These are phyloP conservation scores for Trichophyton verrucosum DNA, from an alignment of 2,329 filamentous ascomycete species.

Conservation along the genomic window DNA sequence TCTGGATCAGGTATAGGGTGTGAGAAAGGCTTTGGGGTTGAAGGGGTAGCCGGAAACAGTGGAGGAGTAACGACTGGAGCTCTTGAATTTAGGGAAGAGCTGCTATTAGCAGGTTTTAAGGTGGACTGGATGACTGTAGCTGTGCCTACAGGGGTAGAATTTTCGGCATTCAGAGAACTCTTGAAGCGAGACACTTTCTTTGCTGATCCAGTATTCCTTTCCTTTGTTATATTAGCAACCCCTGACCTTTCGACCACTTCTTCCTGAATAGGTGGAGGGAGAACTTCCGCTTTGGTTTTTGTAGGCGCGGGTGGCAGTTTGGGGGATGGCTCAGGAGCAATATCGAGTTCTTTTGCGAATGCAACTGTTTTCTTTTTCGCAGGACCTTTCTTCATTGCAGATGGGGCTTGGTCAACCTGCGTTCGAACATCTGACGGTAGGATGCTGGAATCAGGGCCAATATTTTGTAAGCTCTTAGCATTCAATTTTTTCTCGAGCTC, in stretches of 20 bases:
- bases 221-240: constrained; percentile 10
- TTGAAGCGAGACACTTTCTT: constrained; percentile 37
- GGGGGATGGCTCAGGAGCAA: constrained; percentile 41
- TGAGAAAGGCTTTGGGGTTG: constrained; percentile 28
- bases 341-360: constrained; percentile 64
- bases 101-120: constrained; percentile 15
- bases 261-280: constrained; percentile 27
- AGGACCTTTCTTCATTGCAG: constrained; percentile 18
- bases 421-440: constrained; percentile 24
- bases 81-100: constrained; percentile 9
- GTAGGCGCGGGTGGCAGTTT: constrained; percentile 16
- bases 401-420: constrained; percentile 18
- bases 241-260: constrained; percentile 33
- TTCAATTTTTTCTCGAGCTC: constrained; percentile 68
- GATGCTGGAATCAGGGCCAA: constrained; percentile 38
- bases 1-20: constrained; percentile 21
- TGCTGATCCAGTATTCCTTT: constrained; percentile 12
- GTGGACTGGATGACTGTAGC: constrained; percentile 9
- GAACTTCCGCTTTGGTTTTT: constrained; percentile 14
- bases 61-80: constrained; percentile 15
- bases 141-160: constrained; percentile 7
- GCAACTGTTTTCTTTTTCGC: constrained; percentile 57
- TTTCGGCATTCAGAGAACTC: constrained; percentile 20
- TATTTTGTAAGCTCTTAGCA: constrained; percentile 43
- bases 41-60: constrained; percentile 28